phyloP scores from a whole-genome alignment of 257 asterid genomes.

The Solanum virginianum region DNA sequence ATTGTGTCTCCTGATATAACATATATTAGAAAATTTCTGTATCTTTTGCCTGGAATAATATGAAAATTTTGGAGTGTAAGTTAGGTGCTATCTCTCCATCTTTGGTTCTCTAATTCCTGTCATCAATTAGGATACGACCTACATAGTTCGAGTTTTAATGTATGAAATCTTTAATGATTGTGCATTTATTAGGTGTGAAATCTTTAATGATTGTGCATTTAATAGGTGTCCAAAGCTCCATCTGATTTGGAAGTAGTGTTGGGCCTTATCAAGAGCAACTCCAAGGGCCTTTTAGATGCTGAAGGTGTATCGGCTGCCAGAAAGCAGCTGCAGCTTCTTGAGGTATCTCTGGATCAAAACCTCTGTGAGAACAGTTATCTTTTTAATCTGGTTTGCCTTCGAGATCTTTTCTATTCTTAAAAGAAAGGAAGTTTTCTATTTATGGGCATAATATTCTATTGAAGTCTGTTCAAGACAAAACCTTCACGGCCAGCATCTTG shows the following conservation, averaged over 20 bases:
- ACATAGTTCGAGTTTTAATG: not conserved
- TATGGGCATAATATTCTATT: not conserved
- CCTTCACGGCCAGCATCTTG: not conserved
- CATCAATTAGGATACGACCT: not conserved
- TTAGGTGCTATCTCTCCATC: not conserved
- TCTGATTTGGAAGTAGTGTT: conserved; percentile 86
- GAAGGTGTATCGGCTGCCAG: conserved; percentile 53
- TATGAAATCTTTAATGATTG: not conserved
- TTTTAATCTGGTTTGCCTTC: not conserved
- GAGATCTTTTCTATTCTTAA: not conserved
- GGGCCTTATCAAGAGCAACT: conserved; percentile 68
- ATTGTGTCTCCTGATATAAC: not conserved
- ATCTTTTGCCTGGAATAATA: not conserved
- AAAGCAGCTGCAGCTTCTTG: conserved; percentile 81
- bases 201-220: not conserved
- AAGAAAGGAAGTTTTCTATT: not conserved
- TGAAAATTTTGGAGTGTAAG: not conserved
- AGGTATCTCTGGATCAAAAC: conserved; percentile 30
- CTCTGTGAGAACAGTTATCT: not conserved
- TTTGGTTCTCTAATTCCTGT: not conserved
- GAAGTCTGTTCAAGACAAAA: not conserved
- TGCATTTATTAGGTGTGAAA: conserved; percentile 30
- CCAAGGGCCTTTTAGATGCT: conserved; percentile 61
- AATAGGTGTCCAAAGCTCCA: conserved; percentile 76
- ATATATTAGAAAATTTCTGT: not conserved